Evolutionary conservation across 2,329 filamentous ascomycete genomes (phyloP).

Genomic region (Boeremia lycopersici): DNA sequence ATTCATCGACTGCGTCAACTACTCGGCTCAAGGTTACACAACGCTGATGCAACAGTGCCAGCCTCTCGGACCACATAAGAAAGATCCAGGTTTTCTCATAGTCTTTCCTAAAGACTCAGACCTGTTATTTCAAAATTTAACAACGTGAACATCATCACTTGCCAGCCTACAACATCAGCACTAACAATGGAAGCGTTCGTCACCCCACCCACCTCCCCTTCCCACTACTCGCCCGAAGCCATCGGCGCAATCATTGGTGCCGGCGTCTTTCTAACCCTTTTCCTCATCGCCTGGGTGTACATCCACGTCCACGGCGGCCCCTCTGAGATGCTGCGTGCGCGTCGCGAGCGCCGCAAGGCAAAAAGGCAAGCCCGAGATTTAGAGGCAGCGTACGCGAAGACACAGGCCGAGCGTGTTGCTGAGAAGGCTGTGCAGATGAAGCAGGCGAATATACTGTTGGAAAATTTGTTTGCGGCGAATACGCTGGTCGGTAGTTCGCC

Average conservation of each 20-base stretch:
- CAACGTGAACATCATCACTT: background rate
- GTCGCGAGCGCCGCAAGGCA: background rate
- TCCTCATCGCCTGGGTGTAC: background rate
- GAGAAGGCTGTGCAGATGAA: background rate
- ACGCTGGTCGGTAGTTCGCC: background rate
- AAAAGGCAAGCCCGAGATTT: background rate
- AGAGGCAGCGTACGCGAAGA: background rate
- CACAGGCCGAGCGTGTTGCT: background rate
- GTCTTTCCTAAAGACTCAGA: no score
- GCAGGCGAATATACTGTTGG: background rate
- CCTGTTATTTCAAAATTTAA: no score
- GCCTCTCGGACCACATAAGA: no score
- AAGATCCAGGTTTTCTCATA: no score
- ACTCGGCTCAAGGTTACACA: no score
- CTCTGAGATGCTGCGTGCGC: background rate
- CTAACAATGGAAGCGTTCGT: background rate
- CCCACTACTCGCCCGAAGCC: background rate
- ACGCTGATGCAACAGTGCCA: no score
- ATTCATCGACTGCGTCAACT: no score
- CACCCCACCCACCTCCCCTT: background rate
- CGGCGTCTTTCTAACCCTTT: background rate
- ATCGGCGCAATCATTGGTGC: background rate
- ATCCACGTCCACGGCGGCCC: background rate
- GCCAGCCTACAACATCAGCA: background rate
- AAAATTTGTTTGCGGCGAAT: background rate